Base-by-base conservation (phyloP, 2,329 filamentous ascomycete genomes). In the Epichloe gansuensis region DNA sequence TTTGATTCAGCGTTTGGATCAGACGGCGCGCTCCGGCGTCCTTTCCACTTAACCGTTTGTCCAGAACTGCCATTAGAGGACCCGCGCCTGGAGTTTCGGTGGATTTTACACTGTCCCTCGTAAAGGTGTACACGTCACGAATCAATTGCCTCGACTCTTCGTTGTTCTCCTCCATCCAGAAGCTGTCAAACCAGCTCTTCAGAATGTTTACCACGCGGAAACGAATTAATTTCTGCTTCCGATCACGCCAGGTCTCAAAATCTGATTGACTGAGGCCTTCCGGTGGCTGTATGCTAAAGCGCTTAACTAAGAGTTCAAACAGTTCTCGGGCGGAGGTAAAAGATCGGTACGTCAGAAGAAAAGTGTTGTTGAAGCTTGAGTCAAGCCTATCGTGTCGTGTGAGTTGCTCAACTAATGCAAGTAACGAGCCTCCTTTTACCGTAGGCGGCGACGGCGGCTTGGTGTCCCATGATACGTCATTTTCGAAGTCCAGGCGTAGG, bases 121-220 rank as follows among this genome's bases (percentile, higher is more conserved):
- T 91, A 67, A 98, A 98, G 31, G 83, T 82, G 70, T 91, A 90
- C 9, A 97, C 89, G 58, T 91, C 83, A 55, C 89, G 84, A 58
- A 98, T 88, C 42, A 98, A 76, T 59, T 89, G 82, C 66, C 83
- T 88, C 46, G 85, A 94, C 47, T 88, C 83, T 50, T 91, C 87
- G 63, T 84, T 91, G 57, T 85, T 83, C 48, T 90, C 87, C 65
- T 98, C 93, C 90, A 97, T 96, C 93, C 93, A 98, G 68, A 93
- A 97, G 61, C 86, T 91, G 65, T 97, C 93, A 60, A 98, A 93
- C 93, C 93, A 98, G 69, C 83, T 94, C 76, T 97, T 97, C 47
- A 98, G 73, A 58, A 96, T 97, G 63, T 97, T 98, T 58, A 98
- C 90, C 2, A 98, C 91, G 43, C 93, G 83, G 72, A 98, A 95